These are phyloP conservation scores for Gossypium gossypioides DNA, from an alignment of 441 rosid species.

Conservation along the genomic window DNA sequence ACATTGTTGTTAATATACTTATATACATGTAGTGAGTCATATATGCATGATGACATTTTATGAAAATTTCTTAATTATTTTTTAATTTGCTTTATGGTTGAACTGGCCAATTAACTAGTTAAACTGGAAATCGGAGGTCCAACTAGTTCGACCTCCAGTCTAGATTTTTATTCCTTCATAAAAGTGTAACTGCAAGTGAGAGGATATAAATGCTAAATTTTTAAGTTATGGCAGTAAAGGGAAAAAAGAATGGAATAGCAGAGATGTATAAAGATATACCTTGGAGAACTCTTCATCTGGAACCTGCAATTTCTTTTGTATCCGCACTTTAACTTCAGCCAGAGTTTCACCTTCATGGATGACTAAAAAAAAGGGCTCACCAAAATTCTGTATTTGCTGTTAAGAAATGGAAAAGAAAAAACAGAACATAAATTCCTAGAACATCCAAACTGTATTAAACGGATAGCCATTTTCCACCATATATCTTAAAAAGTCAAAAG, in stretches of 20 bases:
- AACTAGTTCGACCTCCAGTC: not conserved
- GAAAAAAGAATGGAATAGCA: not conserved
- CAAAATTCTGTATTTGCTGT: conserved; percentile 90
- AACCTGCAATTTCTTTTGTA: conserved; percentile 80
- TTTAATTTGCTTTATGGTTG: not conserved
- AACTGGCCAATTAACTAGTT: no score
- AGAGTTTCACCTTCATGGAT: conserved; percentile 86
- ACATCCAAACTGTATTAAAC: not conserved
- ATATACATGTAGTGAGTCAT: not conserved
- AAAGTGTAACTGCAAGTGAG: not conserved
- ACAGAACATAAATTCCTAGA: not conserved
- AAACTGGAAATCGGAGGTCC: not conserved
- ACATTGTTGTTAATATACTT: not conserved
- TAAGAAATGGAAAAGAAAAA: conserved; percentile 9
- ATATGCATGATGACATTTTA: not conserved
- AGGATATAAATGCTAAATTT: not conserved
- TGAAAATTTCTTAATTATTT: not conserved
- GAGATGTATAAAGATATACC: conserved; percentile 28
- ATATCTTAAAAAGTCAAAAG: conserved; percentile 1
- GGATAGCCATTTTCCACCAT: not conserved
- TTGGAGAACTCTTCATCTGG: conserved; percentile 83
- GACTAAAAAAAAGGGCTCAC: conserved; percentile 93
- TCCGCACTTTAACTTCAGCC: conserved; percentile 59
- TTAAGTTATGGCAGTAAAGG: not conserved
- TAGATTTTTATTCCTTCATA: not conserved